Evolutionary conservation across 2,329 filamentous ascomycete species (phyloP), one percentile per base, ranked within the genome.

Genomic region (Epichloe bromicola): DNA sequence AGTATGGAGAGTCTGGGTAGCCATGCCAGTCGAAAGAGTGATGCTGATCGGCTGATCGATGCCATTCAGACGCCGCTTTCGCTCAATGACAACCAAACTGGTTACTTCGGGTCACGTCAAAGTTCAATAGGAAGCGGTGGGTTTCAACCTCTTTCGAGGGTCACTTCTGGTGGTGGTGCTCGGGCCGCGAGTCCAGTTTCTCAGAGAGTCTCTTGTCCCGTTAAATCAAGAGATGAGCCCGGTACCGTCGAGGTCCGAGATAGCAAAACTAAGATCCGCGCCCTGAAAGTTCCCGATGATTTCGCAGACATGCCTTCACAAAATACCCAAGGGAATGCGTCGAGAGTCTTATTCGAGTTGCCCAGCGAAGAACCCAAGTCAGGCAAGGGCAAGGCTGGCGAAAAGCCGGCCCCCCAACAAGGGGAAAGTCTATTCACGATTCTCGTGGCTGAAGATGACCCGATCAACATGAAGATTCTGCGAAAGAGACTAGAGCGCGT

Each of bases 391-490:
- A 48, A 44, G 55, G 51, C 50, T 3, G 57, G 57, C 7, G 60
- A 61, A 45, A 64, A 59, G 17, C 54, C 59, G 3, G 56, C 15
- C 14, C 4, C 37, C 17, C 6, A 57, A 2, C 63, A 59, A 10
- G 55, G 3, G 49, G 49, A 56, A 12, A 53, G 40, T 10, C 51
- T 49, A 38, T 70, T 88, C 56, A 74, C 76, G 17, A 80, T 94
- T 2, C 72, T 95, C 20, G 80, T 95, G 37, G 89, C 89, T 0
- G 89, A 95, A 61, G 89, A 95, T 57, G 88, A 95, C 59, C 87
- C 88, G 0, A 82, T 94, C 58, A 95, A 95, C 58, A 86, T 86
- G 66, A 85, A 82, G 53, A 86, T 95, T 41, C 70, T 95, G 40
- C 79, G 81, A 59, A 94, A 94, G 60, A 73, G 89, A 12, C 66